These are phyloP conservation scores for Xylariaceae sp. DNA, from an alignment of 2,329 filamentous ascomycete genomes.

Conservation along the genomic window DNA sequence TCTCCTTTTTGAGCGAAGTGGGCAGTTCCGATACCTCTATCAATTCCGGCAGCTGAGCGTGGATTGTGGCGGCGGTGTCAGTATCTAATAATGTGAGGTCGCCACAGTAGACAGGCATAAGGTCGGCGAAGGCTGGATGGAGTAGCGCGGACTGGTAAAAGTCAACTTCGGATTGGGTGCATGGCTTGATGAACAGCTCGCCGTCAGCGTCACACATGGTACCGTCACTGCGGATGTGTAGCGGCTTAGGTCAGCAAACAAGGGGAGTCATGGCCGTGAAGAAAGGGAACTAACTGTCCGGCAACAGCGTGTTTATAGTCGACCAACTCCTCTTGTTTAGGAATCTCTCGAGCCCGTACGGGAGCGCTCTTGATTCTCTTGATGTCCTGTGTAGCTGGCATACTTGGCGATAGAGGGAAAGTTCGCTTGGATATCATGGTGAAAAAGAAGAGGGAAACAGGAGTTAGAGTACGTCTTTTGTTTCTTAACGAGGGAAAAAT, in stretches of 20 bases:
- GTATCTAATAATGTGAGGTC: slow-evolving; percentile 65
- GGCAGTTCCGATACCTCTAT: slow-evolving; percentile 35
- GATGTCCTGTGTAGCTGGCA: slow-evolving; percentile 18
- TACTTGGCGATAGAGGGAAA: slow-evolving; percentile 13
- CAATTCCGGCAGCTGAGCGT: slow-evolving; percentile 45
- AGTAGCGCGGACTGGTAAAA: slow-evolving; percentile 77
- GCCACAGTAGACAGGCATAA: slow-evolving; percentile 85
- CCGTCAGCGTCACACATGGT: slow-evolving; percentile 82
- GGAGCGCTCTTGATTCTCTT: slow-evolving; percentile 22
- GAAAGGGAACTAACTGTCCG: slow-evolving; percentile 65
- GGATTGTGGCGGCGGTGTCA: slow-evolving; percentile 43
- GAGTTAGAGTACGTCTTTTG: too few species aligned
- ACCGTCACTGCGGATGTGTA: slow-evolving; percentile 63
- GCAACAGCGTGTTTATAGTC: slow-evolving; percentile 74
- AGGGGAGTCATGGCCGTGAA: slow-evolving; percentile 1
- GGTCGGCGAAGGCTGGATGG: slow-evolving; percentile 69
- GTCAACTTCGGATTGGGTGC: slow-evolving; percentile 75
- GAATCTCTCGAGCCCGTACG: slow-evolving; percentile 37
- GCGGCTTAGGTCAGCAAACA: slow-evolving; percentile 21
- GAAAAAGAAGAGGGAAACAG: neutral
- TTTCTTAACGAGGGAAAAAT: neutral
- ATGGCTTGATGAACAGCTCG: slow-evolving; percentile 89
- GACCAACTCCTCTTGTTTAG: slow-evolving; percentile 58
- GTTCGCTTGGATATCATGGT: slow-evolving; percentile 13
- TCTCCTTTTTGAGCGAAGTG: slow-evolving; percentile 39